Conservation (phyloP, 2,329 filamentous ascomycete species). For the Grosmannia clavigera region DNA sequence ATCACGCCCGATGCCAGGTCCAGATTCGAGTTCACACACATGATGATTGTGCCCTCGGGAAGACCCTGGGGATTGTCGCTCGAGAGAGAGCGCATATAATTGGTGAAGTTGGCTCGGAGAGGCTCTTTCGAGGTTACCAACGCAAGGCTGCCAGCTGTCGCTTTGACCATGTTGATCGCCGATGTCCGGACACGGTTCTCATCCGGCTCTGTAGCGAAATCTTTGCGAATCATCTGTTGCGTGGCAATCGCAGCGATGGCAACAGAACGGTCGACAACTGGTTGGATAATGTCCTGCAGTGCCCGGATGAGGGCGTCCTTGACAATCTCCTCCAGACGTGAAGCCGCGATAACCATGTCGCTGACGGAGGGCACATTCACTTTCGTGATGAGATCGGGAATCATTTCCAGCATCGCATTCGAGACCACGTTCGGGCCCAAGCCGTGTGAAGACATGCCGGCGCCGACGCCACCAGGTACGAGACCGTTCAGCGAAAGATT, state of each 20-base stretch:
- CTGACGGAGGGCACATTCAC: slow-evolving; percentile 72
- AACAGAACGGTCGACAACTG: slow-evolving; percentile 92
- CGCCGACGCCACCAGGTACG: slow-evolving; percentile 45
- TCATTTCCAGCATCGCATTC: slow-evolving; percentile 58
- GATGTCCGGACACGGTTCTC: slow-evolving; percentile 76
- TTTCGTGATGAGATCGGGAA: slow-evolving; percentile 72
- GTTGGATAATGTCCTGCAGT: slow-evolving; percentile 91
- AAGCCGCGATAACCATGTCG: slow-evolving; percentile 62
- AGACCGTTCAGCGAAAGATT: slow-evolving; percentile 68
- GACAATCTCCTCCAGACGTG: slow-evolving; percentile 63
- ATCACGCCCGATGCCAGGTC: slow-evolving; percentile 89
- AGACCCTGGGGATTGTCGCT: slow-evolving; percentile 64
- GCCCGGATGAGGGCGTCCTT: slow-evolving; percentile 77
- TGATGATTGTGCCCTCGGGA: slow-evolving; percentile 88
- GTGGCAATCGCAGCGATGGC: slow-evolving; percentile 97
- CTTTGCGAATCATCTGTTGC: slow-evolving; percentile 87
- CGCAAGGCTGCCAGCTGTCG: slow-evolving; percentile 83
- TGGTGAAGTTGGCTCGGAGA: slow-evolving; percentile 89
- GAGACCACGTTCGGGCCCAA: slow-evolving; percentile 71
- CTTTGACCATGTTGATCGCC: slow-evolving; percentile 88
- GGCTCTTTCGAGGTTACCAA: slow-evolving; percentile 98
- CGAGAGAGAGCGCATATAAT: slow-evolving; percentile 72
- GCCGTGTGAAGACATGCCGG: slow-evolving; percentile 24
- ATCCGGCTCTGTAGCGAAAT: slow-evolving; percentile 87
- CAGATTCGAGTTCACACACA: slow-evolving; percentile 97